Evolutionary conservation across 2,329 filamentous ascomycete genomes (phyloP).

Genomic region (Apiospora saccharicola): DNA sequence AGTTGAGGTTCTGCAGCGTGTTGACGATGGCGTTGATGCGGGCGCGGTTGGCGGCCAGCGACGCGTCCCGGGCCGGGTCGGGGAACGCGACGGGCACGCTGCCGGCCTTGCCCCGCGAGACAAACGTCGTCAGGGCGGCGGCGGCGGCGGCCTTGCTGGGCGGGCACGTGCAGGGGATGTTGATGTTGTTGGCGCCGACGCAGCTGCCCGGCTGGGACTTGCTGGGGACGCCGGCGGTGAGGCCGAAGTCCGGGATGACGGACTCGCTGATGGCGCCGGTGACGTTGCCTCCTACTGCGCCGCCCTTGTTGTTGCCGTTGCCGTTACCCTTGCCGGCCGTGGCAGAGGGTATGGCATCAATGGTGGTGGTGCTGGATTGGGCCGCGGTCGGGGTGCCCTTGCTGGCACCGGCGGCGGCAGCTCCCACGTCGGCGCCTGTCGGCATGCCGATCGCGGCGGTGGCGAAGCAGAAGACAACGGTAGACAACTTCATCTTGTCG

Average conservation of each 20-base stretch:
- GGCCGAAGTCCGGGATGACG: slow-evolving; percentile 22
- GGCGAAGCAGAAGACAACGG: slow-evolving; percentile 14
- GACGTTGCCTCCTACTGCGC: not conserved
- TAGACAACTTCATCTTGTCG: slow-evolving; percentile 21
- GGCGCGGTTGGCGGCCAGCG: not conserved
- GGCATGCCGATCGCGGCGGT: slow-evolving; percentile 12
- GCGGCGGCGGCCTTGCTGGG: slow-evolving; percentile 11
- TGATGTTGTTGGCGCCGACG: slow-evolving; percentile 17
- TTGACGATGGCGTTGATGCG: slow-evolving; percentile 23
- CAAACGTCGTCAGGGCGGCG: not conserved
- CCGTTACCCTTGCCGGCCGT: not conserved
- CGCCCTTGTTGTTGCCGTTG: not conserved
- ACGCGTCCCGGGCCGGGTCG: not conserved
- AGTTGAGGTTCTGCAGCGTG: slow-evolving; percentile 24
- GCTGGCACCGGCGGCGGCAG: not conserved
- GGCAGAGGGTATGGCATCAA: not conserved
- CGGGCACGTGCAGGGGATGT: slow-evolving; percentile 24
- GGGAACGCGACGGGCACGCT: not conserved
- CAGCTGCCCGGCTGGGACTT: slow-evolving; percentile 17
- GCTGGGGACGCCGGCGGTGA: slow-evolving; percentile 9
- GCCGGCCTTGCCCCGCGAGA: slow-evolving; percentile 15
- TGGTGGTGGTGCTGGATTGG: not conserved
- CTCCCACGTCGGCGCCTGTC: slow-evolving; percentile 5
- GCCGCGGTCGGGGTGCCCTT: slow-evolving; percentile 14
- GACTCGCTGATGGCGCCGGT: slow-evolving; percentile 20